Evolutionary conservation across 441 rosid species (phyloP).

Genomic region (Flueggea neowawraea): DNA sequence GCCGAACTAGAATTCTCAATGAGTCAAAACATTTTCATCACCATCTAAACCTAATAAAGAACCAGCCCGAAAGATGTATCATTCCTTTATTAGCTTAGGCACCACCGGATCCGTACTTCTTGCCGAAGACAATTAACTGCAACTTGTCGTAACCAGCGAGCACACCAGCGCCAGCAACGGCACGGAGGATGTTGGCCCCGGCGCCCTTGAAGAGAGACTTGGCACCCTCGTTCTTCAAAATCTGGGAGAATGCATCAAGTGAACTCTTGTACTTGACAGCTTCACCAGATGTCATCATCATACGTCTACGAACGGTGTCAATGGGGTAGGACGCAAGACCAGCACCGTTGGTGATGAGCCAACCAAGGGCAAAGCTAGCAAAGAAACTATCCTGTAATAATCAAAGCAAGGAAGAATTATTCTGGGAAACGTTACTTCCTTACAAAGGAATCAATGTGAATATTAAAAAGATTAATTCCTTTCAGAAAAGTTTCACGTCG

Average conservation of each 20-base stretch:
- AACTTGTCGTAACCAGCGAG: constrained; percentile 93
- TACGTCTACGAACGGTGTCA: constrained; percentile 94
- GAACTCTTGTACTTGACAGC: constrained; percentile 93
- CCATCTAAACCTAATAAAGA: constrained; percentile 16
- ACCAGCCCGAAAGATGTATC: neutral
- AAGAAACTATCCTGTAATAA: constrained; percentile 79
- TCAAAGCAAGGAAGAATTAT: neutral
- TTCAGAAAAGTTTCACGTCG: too few relatives aligned
- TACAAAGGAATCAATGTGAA: too few relatives aligned
- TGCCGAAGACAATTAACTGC: constrained; percentile 78
- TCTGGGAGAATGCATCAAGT: constrained; percentile 66
- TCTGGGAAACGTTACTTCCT: neutral
- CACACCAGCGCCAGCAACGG: constrained; percentile 95
- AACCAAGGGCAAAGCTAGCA: constrained; percentile 89
- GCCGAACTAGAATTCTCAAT: constrained; percentile 14
- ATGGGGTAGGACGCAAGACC: constrained; percentile 92
- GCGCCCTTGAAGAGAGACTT: constrained; percentile 97
- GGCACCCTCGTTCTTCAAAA: constrained; percentile 78
- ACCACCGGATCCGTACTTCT: constrained; percentile 82
- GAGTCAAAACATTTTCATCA: constrained; percentile 29
- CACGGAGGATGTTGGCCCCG: constrained; percentile 94
- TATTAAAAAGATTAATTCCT: too few relatives aligned
- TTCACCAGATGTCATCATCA: constrained; percentile 99
- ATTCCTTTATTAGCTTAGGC: constrained; percentile 25
- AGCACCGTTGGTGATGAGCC: constrained; percentile 92